Evolutionary conservation across 768 basidiomycete species (phyloP).

Genomic region (Lactifluus piperatus): DNA sequence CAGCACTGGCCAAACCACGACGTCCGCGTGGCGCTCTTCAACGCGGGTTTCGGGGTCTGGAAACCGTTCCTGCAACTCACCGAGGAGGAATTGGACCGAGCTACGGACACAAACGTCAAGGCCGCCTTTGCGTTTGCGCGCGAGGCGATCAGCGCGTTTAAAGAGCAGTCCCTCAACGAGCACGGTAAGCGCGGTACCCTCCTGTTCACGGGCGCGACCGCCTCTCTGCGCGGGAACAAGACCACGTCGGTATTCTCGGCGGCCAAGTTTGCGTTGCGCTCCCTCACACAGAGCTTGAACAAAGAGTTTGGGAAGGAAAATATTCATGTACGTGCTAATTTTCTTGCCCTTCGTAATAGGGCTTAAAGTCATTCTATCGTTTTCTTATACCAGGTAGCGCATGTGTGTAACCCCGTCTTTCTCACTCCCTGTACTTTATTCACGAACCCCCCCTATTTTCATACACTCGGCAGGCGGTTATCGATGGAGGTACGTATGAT

Average conservation of each 20-base stretch:
- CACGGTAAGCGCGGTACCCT: slow-evolving; percentile 33
- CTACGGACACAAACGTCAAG: slow-evolving; percentile 28
- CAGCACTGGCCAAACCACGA: slow-evolving; percentile 27
- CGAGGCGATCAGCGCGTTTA: slow-evolving; percentile 29
- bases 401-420: neutral
- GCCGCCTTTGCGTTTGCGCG: slow-evolving; percentile 34
- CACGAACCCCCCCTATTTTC: neutral
- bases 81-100: slow-evolving; percentile 27
- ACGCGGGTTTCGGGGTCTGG: slow-evolving; percentile 30
- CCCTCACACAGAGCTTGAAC: slow-evolving; percentile 36
- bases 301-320: slow-evolving; percentile 39
- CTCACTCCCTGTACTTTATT: neutral
- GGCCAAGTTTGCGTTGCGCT: slow-evolving; percentile 33
- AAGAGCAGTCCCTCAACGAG: slow-evolving; percentile 26
- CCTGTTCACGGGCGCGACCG: slow-evolving; percentile 39
- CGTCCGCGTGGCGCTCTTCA: slow-evolving; percentile 34
- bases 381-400: neutral
- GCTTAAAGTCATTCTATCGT: neutral
- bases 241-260: slow-evolving; percentile 34
- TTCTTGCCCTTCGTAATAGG: too few relatives aligned
- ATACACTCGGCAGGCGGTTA: slow-evolving; percentile 40
- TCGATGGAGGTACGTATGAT: slow-evolving; percentile 47
- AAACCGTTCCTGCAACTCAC: slow-evolving; percentile 35
- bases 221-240: slow-evolving; percentile 32
- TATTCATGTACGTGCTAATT: slow-evolving; percentile 35